phyloP scores from a whole-genome alignment of 495 filamentous ascomycete genomes.

The Copromyces sp. region DNA sequence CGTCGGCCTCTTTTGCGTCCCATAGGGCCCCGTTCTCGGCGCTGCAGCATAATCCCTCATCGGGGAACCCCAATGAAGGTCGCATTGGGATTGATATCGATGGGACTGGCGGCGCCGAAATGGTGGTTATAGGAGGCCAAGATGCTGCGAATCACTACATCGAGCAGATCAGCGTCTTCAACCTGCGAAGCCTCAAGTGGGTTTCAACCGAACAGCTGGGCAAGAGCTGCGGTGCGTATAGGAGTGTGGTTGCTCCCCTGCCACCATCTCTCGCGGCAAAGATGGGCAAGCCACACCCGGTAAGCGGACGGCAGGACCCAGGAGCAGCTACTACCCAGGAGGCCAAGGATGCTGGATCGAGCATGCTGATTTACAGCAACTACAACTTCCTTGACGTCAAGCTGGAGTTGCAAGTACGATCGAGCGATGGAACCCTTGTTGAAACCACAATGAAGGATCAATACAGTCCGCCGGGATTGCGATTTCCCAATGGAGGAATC shows the following conservation, averaged over 20 bases:
- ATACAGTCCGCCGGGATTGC: conserved; percentile 79
- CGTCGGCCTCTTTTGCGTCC: conserved; percentile 75
- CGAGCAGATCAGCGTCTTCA: conserved; percentile 96
- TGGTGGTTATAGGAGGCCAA: conserved; percentile 94
- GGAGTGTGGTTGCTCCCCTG: conserved; percentile 85
- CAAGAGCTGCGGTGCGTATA: conserved; percentile 88
- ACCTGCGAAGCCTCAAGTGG: conserved; percentile 93
- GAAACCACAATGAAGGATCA: conserved; percentile 84
- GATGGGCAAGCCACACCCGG: conserved; percentile 48
- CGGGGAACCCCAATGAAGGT: conserved; percentile 70
- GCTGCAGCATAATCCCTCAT: conserved; percentile 78
- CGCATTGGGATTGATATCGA: conserved; percentile 78
- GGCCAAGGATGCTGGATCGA: conserved; percentile 52
- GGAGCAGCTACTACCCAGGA: conserved; percentile 32
- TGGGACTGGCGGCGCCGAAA: conserved; percentile 85
- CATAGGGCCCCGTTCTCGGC: conserved; percentile 73
- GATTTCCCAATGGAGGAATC: conserved; percentile 91
- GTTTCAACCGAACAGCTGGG: conserved; percentile 74
- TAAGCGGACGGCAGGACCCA: conserved; percentile 20
- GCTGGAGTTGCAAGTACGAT: conserved; percentile 79
- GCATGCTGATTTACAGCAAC: conserved; percentile 97
- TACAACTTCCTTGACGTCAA: conserved; percentile 98
- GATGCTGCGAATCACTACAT: conserved; percentile 98
- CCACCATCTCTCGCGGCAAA: conserved; percentile 52
- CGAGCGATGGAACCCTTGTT: conserved; percentile 70